Conservation (phyloP, 306 rosid genomes). For the Acmispon strigosus region DNA sequence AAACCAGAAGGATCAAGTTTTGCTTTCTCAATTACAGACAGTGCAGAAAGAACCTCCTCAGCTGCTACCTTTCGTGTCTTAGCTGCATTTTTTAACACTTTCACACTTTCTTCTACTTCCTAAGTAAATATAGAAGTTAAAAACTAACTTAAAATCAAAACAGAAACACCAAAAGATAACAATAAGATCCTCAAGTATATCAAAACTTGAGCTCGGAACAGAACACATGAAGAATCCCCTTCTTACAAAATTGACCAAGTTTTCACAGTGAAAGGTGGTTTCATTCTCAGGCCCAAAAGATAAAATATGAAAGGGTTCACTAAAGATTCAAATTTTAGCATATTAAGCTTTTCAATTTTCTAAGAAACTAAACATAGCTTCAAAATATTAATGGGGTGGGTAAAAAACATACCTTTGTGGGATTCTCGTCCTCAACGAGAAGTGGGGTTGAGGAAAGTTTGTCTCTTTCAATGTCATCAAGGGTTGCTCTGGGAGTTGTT, state of each 20-base stretch:
- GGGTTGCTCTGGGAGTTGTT: slow-evolving; percentile 43
- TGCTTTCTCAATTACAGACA: slow-evolving; percentile 70
- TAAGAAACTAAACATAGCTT: neutral
- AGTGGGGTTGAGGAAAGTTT: slow-evolving; percentile 40
- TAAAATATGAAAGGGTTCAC: neutral
- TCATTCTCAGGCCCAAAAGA: neutral
- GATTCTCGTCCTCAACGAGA: slow-evolving; percentile 25
- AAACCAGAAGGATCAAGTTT: slow-evolving; percentile 70
- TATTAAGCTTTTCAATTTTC: neutral
- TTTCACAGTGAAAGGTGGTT: neutral
- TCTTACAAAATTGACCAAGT: neutral
- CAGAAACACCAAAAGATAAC: neutral
- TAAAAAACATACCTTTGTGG: slow-evolving; percentile 33
- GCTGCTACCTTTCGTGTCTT: slow-evolving; percentile 58
- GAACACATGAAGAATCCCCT: neutral
- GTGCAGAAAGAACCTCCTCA: slow-evolving; percentile 67
- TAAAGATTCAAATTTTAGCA: slow-evolving; percentile 8
- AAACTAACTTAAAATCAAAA: neutral
- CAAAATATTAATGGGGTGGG: neutral
- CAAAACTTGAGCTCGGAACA: neutral
- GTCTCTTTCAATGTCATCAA: slow-evolving; percentile 43
- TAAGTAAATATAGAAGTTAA: slow-evolving; percentile 25
- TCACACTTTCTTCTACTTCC: slow-evolving; percentile 74
- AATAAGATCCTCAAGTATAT: neutral
- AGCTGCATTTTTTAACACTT: slow-evolving; percentile 73